phyloP scores from a whole-genome alignment of 176 grass and related monocot genomes.

The Themeda triandra region DNA sequence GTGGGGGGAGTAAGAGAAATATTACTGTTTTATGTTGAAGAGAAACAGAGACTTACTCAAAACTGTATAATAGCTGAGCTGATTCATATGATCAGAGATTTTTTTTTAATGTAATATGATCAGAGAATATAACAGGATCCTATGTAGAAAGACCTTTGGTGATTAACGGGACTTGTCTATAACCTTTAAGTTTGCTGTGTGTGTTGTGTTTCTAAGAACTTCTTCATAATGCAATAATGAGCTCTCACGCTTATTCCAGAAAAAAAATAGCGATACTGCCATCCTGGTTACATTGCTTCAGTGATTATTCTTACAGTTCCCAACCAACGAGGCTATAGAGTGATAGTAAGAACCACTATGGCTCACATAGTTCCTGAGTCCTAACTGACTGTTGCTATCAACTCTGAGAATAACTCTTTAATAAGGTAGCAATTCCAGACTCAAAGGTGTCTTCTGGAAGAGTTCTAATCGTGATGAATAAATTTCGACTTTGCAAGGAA shows the following conservation, averaged over 20 bases:
- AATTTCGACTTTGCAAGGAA: not conserved
- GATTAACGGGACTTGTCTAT: not conserved
- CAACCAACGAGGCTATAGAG: not conserved
- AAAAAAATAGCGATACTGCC: not conserved
- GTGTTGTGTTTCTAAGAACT: too few species aligned
- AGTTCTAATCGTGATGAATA: not conserved
- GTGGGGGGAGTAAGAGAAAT: not conserved
- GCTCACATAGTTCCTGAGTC: not conserved
- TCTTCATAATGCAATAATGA: not conserved
- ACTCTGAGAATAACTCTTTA: not conserved
- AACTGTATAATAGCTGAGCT: not conserved
- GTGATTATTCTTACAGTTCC: not conserved
- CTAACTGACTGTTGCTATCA: slow-evolving; percentile 1
- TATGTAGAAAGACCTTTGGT: not conserved
- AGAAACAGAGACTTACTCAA: not conserved
- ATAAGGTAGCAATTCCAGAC: not conserved
- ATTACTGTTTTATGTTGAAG: not conserved
- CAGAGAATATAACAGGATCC: not conserved
- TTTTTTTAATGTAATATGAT: too few species aligned
- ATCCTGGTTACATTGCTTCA: not conserved
- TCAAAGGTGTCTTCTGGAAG: not conserved
- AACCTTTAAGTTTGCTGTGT: too few species aligned
- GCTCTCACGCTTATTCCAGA: not conserved
- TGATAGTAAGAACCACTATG: not conserved
- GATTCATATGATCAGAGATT: not conserved